Percentiles rank a stretch among this genome's conserved stretches.
phyloP scores from a whole-genome alignment of 2,329 filamentous ascomycete genomes.

The Coniochaeta sp. region DNA sequence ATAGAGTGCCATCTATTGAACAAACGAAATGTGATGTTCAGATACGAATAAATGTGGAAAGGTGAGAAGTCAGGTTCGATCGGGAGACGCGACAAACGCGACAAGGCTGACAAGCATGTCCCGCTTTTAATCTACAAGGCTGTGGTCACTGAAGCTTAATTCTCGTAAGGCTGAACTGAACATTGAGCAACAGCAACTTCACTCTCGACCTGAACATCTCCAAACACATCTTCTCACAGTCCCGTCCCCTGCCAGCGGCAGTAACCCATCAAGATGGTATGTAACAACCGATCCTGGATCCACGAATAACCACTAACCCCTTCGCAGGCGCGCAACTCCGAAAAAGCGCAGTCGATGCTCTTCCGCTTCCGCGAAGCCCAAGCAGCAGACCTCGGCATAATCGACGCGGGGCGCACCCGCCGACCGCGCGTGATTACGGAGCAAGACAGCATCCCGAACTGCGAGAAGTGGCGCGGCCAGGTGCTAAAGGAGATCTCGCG shows the following conservation, averaged over 20 bases:
- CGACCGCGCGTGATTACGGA: constrained; percentile 88
- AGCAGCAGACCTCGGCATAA: constrained; percentile 90
- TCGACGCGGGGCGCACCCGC: constrained; percentile 83
- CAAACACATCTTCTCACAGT: too few species aligned
- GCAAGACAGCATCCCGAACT: constrained; percentile 73
- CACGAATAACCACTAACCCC: constrained; percentile 6
- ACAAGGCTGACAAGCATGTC: neutral
- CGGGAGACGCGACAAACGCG: neutral
- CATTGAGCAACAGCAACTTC: neutral
- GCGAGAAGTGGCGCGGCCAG: constrained; percentile 97
- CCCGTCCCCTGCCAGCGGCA: too few species aligned
- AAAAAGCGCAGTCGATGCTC: constrained; percentile 99
- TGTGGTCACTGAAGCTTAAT: neutral
- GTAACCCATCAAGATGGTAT: constrained; percentile 11
- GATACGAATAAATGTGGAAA: too few species aligned
- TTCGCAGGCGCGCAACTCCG: constrained; percentile 82
- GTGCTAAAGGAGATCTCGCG: constrained; percentile 95
- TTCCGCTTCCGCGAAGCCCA: constrained; percentile 98
- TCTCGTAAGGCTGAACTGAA: neutral
- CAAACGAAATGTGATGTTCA: too few species aligned
- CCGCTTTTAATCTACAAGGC: neutral
- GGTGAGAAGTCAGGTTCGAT: too few species aligned
- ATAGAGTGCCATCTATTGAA: too few species aligned
- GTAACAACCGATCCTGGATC: neutral
- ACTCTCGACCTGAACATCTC: too few species aligned